Evolutionary conservation across 2,329 filamentous ascomycete genomes (phyloP), one percentile per base, ranked within the genome.

Genomic region (Amesomyces nigricolor): DNA sequence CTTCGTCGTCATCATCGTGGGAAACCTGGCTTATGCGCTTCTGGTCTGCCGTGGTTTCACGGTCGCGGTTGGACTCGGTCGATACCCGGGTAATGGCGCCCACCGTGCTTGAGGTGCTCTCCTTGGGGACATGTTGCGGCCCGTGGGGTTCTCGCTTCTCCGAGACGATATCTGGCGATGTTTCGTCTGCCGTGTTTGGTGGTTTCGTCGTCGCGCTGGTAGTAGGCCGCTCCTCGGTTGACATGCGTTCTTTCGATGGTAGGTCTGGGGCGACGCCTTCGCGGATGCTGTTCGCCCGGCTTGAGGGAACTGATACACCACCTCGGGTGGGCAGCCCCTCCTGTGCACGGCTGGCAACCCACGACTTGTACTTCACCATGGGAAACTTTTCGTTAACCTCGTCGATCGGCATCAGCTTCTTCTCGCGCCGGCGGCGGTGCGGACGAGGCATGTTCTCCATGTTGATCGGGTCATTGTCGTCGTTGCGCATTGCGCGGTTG

Each of bases 381-480:
- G 94, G 92, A 66, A 99, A 99, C 64, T 95, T 89, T 63, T 95
- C 91, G 69, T 99, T 97, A 60, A 99, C 94, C 73, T 99, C 94
- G 59, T 99, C 94, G 85, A 97, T 96, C 2, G 88, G 89, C 94
- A 99, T 97, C 63, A 99, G 73, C 71, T 96, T 99, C 83, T 99
- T 99, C 72, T 99, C 94, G 57, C 91, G 84, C 62, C 92, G 83
- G 66, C 92, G 82, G 55, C 94, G 83, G 70, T 94, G 91, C 49
- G 90, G 87, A 58, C 90, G 73, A 56, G 90, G 89, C 81, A 97
- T 91, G 55, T 86, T 81, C 56, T 91, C 82, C 61, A 99, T 77
- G 60, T 91, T 91, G 66, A 99, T 95, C 14, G 88, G 89, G 60
- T 96, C 91, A 68, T 88, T 88, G 63, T 91, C 88, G 65, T 91